Evolutionary conservation across 768 basidiomycete species (phyloP).

Genomic region (Lentinula sp.): DNA sequence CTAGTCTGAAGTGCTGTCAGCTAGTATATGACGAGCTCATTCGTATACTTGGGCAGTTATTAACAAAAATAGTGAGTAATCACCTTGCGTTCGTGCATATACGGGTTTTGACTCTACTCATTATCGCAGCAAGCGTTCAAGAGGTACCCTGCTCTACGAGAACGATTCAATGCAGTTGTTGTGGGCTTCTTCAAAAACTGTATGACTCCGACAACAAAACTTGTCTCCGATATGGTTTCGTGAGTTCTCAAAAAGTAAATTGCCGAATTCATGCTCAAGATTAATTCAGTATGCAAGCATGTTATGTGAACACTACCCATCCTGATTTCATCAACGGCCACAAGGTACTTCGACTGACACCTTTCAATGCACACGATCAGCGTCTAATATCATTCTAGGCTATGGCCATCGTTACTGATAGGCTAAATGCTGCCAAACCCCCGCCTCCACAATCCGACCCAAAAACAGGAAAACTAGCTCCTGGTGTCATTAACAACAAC

Average conservation of each 20-base stretch:
- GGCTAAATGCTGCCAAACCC: conserved; percentile 76
- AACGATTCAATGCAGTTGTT: conserved; percentile 93
- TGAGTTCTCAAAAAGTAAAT: conserved; percentile 33
- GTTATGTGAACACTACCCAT: conserved; percentile 98
- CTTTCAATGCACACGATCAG: background rate
- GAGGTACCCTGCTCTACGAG: conserved; percentile 92
- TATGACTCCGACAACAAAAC: conserved; percentile 92
- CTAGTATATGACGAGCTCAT: conserved; percentile 97
- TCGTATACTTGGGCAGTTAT: conserved; percentile 86
- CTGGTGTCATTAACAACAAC: conserved; percentile 78
- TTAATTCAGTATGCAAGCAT: conserved; percentile 83
- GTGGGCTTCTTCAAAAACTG: conserved; percentile 94
- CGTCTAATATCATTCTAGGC: conserved; percentile 45
- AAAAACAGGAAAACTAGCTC: conserved; percentile 58
- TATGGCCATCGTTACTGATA: conserved; percentile 80
- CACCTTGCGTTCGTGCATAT: background rate
- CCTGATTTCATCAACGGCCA: conserved; percentile 98
- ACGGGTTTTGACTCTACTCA: background rate
- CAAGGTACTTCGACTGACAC: conserved; percentile 39
- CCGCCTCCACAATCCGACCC: conserved; percentile 54
- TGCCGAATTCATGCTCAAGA: background rate
- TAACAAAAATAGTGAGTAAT: conserved; percentile 76
- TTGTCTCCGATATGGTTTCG: conserved; percentile 90
- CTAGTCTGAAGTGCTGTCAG: conserved; percentile 88
- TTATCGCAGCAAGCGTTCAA: conserved; percentile 81